Base-by-base conservation (phyloP, 2,329 filamentous ascomycete genomes). In the Curvularia hawaiiensis region DNA sequence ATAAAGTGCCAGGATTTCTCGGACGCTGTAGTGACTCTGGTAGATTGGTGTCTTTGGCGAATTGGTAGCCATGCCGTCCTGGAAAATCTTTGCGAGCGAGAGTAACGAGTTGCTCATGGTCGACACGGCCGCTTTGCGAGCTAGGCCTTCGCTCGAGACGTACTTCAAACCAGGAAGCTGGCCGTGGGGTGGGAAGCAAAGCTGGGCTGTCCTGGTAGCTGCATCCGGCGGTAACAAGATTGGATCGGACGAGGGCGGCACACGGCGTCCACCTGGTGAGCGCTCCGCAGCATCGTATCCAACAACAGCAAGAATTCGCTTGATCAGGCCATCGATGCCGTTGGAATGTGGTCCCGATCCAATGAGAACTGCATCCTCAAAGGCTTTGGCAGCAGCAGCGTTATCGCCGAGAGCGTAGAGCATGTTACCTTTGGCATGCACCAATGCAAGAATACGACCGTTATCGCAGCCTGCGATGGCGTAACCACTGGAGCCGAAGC, bases 401-500 rank as follows among this genome's bases (percentile, higher is more conserved):
- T 95, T 90, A 64, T 97, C 89, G 45, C 94, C 94, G 30, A 96
- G 79, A 26, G 91, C 88, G 77, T 99, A 99, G 1, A 98, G 83
- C 89, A 98, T 96, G 62, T 98, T 98, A n/a, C 94, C 95, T 76
- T 98, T 99, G 20, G 94, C 93, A 77, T 99, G 95, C 40, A 98
- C 88, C 16, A 99, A 83, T n/a, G 92, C 90, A 44, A 99, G 84
- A 69, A 99, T 92, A 58, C 95, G 87, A 9, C 94, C 95, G 72
- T 97, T 98, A 65, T 99, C 95, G 43, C 85, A 87, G 2, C 89
- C 92, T 5, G 92, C 85, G 43, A 99, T 88, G 14, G 87, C 85
- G 75, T 96, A 98, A 16, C 92, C 93, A 74, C 91, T 95, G 4
- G 88, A 89, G 1, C 88, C 90, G 71, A 90, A 92, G 0, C 89